These are phyloP conservation scores for Nemania sp. DNA, from an alignment of 2,329 filamentous ascomycete genomes.

Conservation along the genomic window DNA sequence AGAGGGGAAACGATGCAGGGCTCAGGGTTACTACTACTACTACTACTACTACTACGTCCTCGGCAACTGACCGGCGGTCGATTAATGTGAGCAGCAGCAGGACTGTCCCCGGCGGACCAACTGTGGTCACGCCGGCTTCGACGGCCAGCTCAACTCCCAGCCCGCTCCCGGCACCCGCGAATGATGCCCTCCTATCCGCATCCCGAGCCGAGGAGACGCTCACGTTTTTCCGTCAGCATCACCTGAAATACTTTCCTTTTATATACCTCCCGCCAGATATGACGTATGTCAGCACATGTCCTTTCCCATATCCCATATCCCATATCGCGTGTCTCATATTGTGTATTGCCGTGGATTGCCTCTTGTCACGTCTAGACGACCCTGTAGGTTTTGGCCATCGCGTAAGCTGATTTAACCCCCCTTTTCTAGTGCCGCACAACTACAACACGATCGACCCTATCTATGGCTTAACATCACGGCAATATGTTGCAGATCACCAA, in stretches of 20 bases:
- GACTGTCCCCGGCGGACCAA: background rate
- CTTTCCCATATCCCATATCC: too few species aligned
- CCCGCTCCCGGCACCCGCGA: conserved; percentile 15
- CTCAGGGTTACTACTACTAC: background rate
- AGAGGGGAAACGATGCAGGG: background rate
- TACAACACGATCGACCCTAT: conserved; percentile 45
- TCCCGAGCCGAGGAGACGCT: conserved; percentile 36
- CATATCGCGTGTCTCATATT: background rate
- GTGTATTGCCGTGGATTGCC: background rate
- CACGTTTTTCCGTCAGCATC: conserved; percentile 32
- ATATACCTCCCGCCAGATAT: conserved; percentile 35
- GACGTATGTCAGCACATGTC: conserved; percentile 15
- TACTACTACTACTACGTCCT: too few species aligned
- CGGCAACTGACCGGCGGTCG: background rate
- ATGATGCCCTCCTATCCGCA: conserved; percentile 25
- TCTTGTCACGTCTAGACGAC: too few species aligned
- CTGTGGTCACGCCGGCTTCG: conserved; percentile 18
- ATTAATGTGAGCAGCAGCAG: background rate
- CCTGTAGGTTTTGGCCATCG: background rate
- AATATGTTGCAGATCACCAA: conserved; percentile 48
- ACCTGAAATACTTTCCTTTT: conserved; percentile 38
- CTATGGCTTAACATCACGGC: conserved; percentile 56
- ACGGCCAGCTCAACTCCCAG: conserved; percentile 22
- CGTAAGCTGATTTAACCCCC: conserved; percentile 19
- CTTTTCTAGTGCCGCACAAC: conserved; percentile 29